Evolutionary conservation across 306 rosid genomes (phyloP), one percentile per base, ranked within the genome.

Genomic region (Quercus berberidifolia): DNA sequence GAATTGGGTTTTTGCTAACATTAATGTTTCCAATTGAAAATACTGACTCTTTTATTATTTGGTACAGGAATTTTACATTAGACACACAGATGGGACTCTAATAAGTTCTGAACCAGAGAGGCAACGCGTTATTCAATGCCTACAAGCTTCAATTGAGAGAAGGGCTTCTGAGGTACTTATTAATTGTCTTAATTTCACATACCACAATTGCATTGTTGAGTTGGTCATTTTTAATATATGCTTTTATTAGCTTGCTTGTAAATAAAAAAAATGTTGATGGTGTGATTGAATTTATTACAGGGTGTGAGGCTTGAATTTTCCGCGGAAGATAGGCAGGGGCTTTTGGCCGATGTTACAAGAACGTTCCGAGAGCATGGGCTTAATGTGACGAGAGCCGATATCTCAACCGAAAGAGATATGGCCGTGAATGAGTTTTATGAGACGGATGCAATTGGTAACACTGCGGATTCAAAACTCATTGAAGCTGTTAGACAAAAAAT

Each of bases 21-120:
- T 43, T 10, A 43, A 43, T 43, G 51, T 23, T 55, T 76, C 78
- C 58, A 8, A 74, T 28, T 69, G 57, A 18, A 74, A 75, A 28
- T 25, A 33, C 3, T 10, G 51, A 43, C 14, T 15, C 68, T 51
- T 30, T 75, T 60, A 41, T 25, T 4, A 46, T 38, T 56, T 55
- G 63, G 74, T 38, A 46, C 85, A 92, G 99, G 99, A 95, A 52
- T 95, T 95, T 85, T 95, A 91, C 78, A 91, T 95, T 33, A 89
- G 91, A 70, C 99, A 92, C 74, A 89, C 77, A 14, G 98, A 95
- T 78, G 99, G 99, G 69, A 91, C 96, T 3, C 99, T 96, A 19
- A 95, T 95, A 58, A 95, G 97, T 79, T 95, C 99, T 56, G 99
- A 92, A 74, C 86, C 98, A 1, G 99, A 95, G 76, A 83, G 91